Evolutionary conservation across 345 rosid species (phyloP), one percentile per base, ranked within the genome.

Genomic region (Rubroshorea leprosula): DNA sequence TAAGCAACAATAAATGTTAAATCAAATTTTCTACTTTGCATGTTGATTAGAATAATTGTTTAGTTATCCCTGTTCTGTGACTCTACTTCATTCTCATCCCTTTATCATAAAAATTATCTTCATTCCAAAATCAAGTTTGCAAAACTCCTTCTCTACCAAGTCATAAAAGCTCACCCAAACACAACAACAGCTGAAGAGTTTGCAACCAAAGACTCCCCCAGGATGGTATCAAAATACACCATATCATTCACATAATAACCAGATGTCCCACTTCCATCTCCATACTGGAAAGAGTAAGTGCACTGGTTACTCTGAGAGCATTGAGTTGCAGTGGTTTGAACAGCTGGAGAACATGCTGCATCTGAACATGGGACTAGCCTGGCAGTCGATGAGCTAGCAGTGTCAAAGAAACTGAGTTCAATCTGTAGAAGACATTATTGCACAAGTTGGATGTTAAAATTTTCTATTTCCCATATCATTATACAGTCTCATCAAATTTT

Each of bases 201-300:
- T 44, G 79, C 89, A 68, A 70, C 63, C 61, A 66, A 23, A 25
- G 99, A 85, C 58, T 73, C 73, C 67, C 86, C 85, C 58, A 89
- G 62, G 71, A 89, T 71, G 14, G 90, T 80, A 5, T 89, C 88
- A 63, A 93, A 93, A 60, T 74, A 66, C 55, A 93, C 76, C 20
- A 71, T 62, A 67, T 89, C 99, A 20, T 80, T 62, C 35, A 93
- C 76, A 65, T 93, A 93, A 72, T 74, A 78, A 65, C 99, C 99
- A 1, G 91, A 75, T 53, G 99, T 89, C 71, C 97, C 99, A 67
- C 99, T 93, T 68, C 85, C 86, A 71, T 93, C 99, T 48, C 96
- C 97, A 64, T 93, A 93, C 35, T 80, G 85, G 66, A 89, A 93
- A 11, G 96, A 66, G 76, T 93, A 93, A 59, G 86, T 68, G 43